phyloP scores from a whole-genome alignment of 805 yeast genomes.

The Saccharomycopsis sp. region DNA sequence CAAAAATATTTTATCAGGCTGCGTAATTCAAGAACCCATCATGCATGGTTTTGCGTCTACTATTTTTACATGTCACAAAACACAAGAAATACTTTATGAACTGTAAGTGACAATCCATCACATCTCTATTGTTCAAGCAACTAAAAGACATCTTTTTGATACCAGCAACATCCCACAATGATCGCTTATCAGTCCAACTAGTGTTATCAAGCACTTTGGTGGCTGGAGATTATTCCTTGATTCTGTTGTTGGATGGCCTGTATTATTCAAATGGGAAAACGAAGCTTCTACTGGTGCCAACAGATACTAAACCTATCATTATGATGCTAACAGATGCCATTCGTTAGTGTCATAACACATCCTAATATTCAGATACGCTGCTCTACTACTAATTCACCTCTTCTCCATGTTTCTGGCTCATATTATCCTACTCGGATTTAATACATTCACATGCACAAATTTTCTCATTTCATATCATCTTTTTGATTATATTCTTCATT shows the following conservation, averaged over 20 bases:
- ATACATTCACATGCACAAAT: too few relatives aligned
- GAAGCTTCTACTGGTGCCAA: neutral
- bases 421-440: too few relatives aligned
- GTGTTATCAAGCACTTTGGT: conserved; percentile 14
- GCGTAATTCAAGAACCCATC: too few relatives aligned
- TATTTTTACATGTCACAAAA: too few relatives aligned
- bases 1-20: too few relatives aligned
- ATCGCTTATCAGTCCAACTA: conserved; percentile 9
- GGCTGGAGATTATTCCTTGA: conserved; percentile 17
- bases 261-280: neutral
- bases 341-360: neutral
- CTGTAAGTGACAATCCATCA: too few relatives aligned
- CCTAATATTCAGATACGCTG: neutral
- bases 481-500: too few relatives aligned
- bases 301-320: too few relatives aligned
- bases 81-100: too few relatives aligned
- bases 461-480: too few relatives aligned
- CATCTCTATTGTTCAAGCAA: too few relatives aligned
- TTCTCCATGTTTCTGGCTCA: neutral
- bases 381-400: neutral
- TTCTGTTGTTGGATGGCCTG: conserved; percentile 18
- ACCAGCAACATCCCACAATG: conserved; percentile 12
- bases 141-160: conserved; percentile 17
- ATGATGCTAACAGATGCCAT: neutral
- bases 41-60: too few relatives aligned